Percentiles rank a stretch among this genome's conserved stretches.
Conservation (phyloP, 768 basidiomycete species). For the Psilocybe subaeruginosa region DNA sequence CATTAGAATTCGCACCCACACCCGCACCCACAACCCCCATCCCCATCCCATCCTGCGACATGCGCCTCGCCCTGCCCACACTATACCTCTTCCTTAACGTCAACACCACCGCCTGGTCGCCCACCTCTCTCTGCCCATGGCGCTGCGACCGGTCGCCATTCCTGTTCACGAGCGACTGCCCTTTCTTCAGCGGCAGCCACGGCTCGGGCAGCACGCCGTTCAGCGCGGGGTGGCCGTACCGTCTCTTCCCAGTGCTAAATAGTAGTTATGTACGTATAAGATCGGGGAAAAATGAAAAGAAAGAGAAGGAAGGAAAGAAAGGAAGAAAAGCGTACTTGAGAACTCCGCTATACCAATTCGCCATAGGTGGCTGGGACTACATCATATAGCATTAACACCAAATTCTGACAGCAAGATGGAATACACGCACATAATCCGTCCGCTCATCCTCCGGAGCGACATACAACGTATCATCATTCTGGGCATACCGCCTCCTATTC, state of each 20-base stretch:
- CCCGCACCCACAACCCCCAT: slow-evolving; percentile 7
- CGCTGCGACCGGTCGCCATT: slow-evolving; percentile 46
- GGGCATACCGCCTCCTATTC: slow-evolving; percentile 85
- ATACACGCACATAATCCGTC: slow-evolving; percentile 87
- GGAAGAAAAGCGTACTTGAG: slow-evolving; percentile 61
- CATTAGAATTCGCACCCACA: not conserved
- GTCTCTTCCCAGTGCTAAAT: slow-evolving; percentile 84
- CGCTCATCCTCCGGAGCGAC: slow-evolving; percentile 93
- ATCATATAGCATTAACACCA: too few species aligned
- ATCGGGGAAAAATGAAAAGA: slow-evolving; percentile 8
- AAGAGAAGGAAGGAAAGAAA: not conserved
- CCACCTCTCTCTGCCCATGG: slow-evolving; percentile 35
- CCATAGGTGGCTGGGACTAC: slow-evolving; percentile 96
- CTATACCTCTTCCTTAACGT: slow-evolving; percentile 78
- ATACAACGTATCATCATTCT: slow-evolving; percentile 93
- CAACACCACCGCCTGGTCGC: slow-evolving; percentile 76
- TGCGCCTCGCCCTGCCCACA: slow-evolving; percentile 36
- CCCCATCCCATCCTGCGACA: slow-evolving; percentile 19
- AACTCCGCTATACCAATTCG: slow-evolving; percentile 91
- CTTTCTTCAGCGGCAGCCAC: slow-evolving; percentile 91
- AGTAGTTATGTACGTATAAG: not conserved
- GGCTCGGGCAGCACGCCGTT: slow-evolving; percentile 93
- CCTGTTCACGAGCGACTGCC: slow-evolving; percentile 72
- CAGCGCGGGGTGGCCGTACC: slow-evolving; percentile 94
- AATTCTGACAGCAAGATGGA: too few species aligned